A percentile compares a stretch with the other conserved stretches of the same genome.
phyloP scores from a whole-genome alignment of 495 filamentous ascomycete species.

The Physcia stellaris region DNA sequence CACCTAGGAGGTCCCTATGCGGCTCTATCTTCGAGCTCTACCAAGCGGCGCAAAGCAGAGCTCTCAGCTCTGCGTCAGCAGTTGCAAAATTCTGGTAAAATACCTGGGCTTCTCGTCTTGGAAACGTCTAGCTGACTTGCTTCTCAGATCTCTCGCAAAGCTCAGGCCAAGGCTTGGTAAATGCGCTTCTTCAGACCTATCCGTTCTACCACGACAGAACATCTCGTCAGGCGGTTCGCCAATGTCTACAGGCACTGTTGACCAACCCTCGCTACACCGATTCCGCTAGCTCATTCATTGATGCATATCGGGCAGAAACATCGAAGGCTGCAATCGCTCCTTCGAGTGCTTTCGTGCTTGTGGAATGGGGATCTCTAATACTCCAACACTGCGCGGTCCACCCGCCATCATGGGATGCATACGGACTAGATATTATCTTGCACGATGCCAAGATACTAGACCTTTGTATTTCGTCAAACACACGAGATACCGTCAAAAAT shows the following conservation, averaged over 20 bases:
- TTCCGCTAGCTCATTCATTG: constrained; percentile 6
- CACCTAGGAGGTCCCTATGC: constrained; percentile 2
- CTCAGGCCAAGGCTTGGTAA: constrained; percentile 35
- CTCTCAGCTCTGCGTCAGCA: constrained; percentile 29
- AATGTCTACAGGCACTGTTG: constrained; percentile 56
- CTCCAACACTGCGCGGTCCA: constrained; percentile 44
- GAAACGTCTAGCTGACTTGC: constrained; percentile 4
- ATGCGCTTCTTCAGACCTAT: constrained; percentile 70
- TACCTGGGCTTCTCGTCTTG: neutral
- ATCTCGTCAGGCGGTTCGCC: constrained; percentile 68
- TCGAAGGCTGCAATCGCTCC: constrained; percentile 61
- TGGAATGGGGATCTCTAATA: constrained; percentile 75
- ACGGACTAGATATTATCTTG: constrained; percentile 47
- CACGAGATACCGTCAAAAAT: constrained; percentile 42
- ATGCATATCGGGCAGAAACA: constrained; percentile 42
- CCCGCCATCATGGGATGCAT: constrained; percentile 44
- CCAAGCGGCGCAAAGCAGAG: constrained; percentile 29
- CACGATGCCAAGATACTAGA: constrained; percentile 59
- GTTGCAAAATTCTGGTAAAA: constrained; percentile 28
- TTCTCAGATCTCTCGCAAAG: constrained; percentile 21
- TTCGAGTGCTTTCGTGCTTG: constrained; percentile 70
- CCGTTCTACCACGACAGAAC: constrained; percentile 72
- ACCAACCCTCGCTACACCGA: constrained; percentile 27
- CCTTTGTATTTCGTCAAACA: constrained; percentile 50
- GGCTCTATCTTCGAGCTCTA: constrained; percentile 28